Evolutionary conservation across 2,329 filamentous ascomycete genomes (phyloP), one percentile per base, ranked within the genome.

Genomic region (Fusarium brevicatenulatum): DNA sequence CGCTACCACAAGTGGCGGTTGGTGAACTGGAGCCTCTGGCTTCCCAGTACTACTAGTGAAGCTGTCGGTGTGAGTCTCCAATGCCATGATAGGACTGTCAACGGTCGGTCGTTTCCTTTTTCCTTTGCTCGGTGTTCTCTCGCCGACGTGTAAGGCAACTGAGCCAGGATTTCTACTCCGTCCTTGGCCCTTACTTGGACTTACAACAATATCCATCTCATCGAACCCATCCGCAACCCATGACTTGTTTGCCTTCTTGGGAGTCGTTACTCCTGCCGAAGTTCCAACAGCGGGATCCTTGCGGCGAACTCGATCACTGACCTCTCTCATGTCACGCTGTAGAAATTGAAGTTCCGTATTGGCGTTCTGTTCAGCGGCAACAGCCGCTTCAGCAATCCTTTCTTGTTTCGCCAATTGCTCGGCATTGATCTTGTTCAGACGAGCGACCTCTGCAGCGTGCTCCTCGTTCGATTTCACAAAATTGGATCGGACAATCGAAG

Each of bases 161-260:
- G 86, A 80, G 2, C 84, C 83, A 1, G 81, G 79, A 59, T 84
- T 69, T 80, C 85, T 73, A 72, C 72, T 82, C 71, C 77, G 79
- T 57, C 83, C 81, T 57, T 85, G 83, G 2, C 83, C 84, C 74
- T 88, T 89, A 76, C 81, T 86, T 2, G 88, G 89, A 63, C 88
- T 90, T 9, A 81, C 78, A 12, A 85, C 83, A 61, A 89, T 84
- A 69, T 90, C 88, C 71, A 89, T 84, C 67, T 93, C 90, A 67
- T 95, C 92, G 76, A 96, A 96, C 0, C 93, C 93, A 81, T 96
- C 93, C 4, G 92, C 88, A 55, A 92, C 83, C 81, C 88, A 88
- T 2, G 84, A 81, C 78, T 87, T 90, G 34, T 85, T 81, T 3
- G 82, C 78, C 79, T 89, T 91, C 77, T 87, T 93, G 5, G 91